These are phyloP conservation scores for Daucus carota DNA, from an alignment of 129 eudicot genomes.

Conservation along the genomic window DH1_v3.0 NC_030385.2:45838501-45839000, in stretches of 20 bases:
- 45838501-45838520: constrained; percentile 27
- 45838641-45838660: constrained; percentile 1
- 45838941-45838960: background rate
- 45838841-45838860: background rate
- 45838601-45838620: background rate
- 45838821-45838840: background rate
- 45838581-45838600: constrained; percentile 10
- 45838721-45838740: background rate
- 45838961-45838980: background rate
- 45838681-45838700: background rate
- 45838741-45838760: background rate
- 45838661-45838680: background rate
- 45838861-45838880: background rate
- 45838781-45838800: constrained; percentile 16
- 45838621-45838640: background rate
- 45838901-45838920: constrained; percentile 8
- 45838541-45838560: constrained; percentile 13
- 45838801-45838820: constrained; percentile 2
- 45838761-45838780: background rate
- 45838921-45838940: background rate
- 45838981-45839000: constrained; percentile 3
- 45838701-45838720: background rate
- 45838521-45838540: constrained; percentile 14
- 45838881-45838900: background rate
- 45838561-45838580: constrained; percentile 11